These are phyloP conservation scores for Cytidiella melzeri DNA, from an alignment of 768 basidiomycete species.

Conservation along the genomic window DNA sequence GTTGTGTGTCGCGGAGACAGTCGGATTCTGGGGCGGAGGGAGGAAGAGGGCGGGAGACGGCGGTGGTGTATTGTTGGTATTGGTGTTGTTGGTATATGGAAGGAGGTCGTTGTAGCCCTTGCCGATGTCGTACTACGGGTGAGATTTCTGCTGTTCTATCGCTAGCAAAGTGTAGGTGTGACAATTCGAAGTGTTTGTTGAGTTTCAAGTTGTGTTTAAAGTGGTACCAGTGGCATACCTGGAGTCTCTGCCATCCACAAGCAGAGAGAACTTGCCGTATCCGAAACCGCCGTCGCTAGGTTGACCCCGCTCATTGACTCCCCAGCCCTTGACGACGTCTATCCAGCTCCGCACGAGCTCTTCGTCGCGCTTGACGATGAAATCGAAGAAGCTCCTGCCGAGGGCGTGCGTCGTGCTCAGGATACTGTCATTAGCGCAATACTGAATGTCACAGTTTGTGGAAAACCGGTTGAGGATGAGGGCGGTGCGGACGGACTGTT, in stretches of 20 bases:
- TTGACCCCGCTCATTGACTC: constrained; percentile 78
- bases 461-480: constrained; percentile 79
- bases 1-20: background rate
- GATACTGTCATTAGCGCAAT: constrained; percentile 70
- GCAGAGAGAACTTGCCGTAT: constrained; percentile 62
- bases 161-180: too few relatives aligned
- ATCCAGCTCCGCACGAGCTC: constrained; percentile 66
- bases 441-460: constrained; percentile 54
- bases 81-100: background rate
- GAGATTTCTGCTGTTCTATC: background rate
- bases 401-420: constrained; percentile 53
- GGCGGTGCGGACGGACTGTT: constrained; percentile 69
- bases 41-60: constrained; percentile 20
- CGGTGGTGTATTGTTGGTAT: background rate
- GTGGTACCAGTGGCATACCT: too few relatives aligned
- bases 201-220: too few relatives aligned
- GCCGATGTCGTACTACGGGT: background rate
- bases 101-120: background rate
- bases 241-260: constrained; percentile 56
- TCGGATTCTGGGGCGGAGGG: too few relatives aligned
- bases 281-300: constrained; percentile 83
- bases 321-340: constrained; percentile 74
- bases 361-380: constrained; percentile 61
- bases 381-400: constrained; percentile 70
- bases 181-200: too few relatives aligned